Evolutionary conservation across 257 asterid genomes (phyloP).

Genomic region (Solanum habrochaites): DNA sequence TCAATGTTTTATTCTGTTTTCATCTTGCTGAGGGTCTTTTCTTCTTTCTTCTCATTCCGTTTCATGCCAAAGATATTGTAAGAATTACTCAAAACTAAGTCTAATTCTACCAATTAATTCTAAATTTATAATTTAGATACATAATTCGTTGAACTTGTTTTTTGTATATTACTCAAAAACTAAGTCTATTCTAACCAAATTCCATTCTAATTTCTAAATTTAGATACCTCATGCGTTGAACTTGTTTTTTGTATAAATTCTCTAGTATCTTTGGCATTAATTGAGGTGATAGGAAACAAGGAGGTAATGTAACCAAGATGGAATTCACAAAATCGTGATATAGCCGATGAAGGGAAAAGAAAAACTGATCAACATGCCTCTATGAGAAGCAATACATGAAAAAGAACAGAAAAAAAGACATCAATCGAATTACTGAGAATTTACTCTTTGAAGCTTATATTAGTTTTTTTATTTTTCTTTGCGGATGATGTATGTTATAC

Average conservation of each 20-base stretch:
- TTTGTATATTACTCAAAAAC: no score
- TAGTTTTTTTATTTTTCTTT: neutral
- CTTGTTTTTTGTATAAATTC: neutral
- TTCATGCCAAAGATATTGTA: neutral
- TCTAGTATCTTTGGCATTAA: no score
- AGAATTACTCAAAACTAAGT: neutral
- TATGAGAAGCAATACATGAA: neutral
- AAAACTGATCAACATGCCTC: neutral
- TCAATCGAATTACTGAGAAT: neutral
- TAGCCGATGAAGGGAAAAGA: neutral
- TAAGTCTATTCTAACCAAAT: no score
- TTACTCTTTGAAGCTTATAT: neutral
- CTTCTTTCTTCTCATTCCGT: neutral
- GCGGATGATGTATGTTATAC: neutral
- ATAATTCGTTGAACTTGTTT: no score
- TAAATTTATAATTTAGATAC: no score
- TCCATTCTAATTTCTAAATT: no score
- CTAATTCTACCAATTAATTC: no score
- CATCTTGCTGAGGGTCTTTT: neutral
- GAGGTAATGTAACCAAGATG: neutral
- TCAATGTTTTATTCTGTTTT: no score
- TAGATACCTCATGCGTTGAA: neutral
- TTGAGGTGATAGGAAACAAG: no score
- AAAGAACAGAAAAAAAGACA: no score
- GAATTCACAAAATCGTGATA: no score